Percentiles rank a stretch among this genome's conserved stretches.
phyloP scores from a whole-genome alignment of 805 yeast species.

The Cyberlindnera bimundalis region DNA sequence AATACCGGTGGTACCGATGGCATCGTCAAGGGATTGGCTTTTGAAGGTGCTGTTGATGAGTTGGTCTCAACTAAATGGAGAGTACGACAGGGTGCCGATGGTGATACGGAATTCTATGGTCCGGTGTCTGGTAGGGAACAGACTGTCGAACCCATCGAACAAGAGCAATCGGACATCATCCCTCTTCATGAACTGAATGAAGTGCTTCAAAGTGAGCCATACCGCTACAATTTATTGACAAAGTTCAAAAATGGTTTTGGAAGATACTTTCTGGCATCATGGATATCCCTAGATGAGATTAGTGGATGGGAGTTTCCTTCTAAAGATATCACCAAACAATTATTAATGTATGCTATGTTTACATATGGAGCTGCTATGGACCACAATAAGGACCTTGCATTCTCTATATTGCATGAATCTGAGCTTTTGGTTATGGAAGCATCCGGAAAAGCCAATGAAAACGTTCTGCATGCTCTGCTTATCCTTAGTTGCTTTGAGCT shows the following conservation, averaged over 20 bases:
- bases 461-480: slow-evolving; percentile 28
- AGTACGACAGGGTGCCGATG: slow-evolving; percentile 27
- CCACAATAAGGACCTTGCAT: slow-evolving; percentile 12
- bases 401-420: slow-evolving; percentile 24
- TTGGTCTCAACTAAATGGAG: slow-evolving; percentile 33
- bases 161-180: background rate
- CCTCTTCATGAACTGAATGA: background rate
- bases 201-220: background rate
- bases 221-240: slow-evolving; percentile 11
- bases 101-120: slow-evolving; percentile 33
- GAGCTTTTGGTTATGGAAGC: slow-evolving; percentile 14
- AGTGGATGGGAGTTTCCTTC: slow-evolving; percentile 29
- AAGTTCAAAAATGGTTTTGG: slow-evolving; percentile 28
- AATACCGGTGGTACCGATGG: background rate
- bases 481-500: slow-evolving; percentile 32
- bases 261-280: slow-evolving; percentile 27
- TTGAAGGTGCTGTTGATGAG: slow-evolving; percentile 32
- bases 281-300: slow-evolving; percentile 21
- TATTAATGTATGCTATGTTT: slow-evolving; percentile 29
- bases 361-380: slow-evolving; percentile 29
- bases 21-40: slow-evolving; percentile 14
- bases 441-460: slow-evolving; percentile 23
- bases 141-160: slow-evolving; percentile 19
- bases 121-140: slow-evolving; percentile 34
- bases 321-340: slow-evolving; percentile 24